Base-by-base conservation (phyloP, 176 grass and related monocot species). In the Cenchrus fungigraminus region DNA sequence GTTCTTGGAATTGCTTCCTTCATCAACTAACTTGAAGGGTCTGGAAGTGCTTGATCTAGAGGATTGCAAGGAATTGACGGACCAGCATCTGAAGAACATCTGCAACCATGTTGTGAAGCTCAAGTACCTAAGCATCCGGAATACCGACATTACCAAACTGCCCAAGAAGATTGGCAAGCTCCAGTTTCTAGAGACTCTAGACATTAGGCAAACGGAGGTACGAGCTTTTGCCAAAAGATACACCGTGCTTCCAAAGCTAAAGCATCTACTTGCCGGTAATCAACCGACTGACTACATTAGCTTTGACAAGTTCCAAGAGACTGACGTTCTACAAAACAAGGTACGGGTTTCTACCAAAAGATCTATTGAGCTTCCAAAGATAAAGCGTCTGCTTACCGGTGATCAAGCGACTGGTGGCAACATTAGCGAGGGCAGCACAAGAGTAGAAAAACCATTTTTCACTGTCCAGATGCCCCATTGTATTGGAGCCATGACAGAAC, bases 31-130 rank as follows among this genome's bases (percentile, higher is more conserved):
- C 6, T 4, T 42, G 73, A 9, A 16, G 10, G 2, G 28, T 1
- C 79, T 81, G 0, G 14, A 82, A 49, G 54, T 82, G 40, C 67
- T 82, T 28, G 80, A 82, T 20, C 54, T 72, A 46, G 80, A 83
- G 50, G 9, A 50, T 4, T 83, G 68, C 15, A 4, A 20, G 1
- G 37, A 9, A 1, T 13, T 83, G 15, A 20, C 19, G 40, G 4
- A 61, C 5, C 22, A 34, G 9, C 63, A 73, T 60, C 15, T 83
- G 0, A 82, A 83, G 56, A 62, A 72, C 9, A 73, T 83, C 20
- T 73, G 80, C 80, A 34, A 19, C 4, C 1, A 50, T 31, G 0
- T 51, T 46, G 14, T 50, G 7, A 22, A 72, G 7, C 80, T 83
- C 0, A 73, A 73, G 25, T 83, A 83, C 16, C 14, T 73, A 40